These are phyloP conservation scores for Phyllosticta paracitricarpa DNA, from an alignment of 2,329 filamentous ascomycete species.

Conservation along the genomic window DNA sequence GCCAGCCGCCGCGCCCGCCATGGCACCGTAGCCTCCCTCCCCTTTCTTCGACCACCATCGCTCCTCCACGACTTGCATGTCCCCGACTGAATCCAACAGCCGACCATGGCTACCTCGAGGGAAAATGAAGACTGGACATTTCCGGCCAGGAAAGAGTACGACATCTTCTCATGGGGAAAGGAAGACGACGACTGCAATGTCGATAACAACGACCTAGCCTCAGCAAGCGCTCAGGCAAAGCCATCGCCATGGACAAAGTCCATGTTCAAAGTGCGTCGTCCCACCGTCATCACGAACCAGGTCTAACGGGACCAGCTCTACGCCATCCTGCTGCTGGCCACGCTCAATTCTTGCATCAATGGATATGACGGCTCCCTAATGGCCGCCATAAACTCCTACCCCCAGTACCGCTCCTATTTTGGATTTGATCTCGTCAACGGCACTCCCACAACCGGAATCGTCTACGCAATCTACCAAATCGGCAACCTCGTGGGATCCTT, in stretches of 20 bases:
- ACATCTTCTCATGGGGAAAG: background rate
- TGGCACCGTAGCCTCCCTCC: background rate
- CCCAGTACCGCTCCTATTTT: conserved; percentile 36
- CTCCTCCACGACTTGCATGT: background rate
- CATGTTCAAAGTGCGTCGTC: conserved; percentile 32
- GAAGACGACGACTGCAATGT: background rate
- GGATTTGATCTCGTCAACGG: conserved; percentile 28
- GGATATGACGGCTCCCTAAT: conserved; percentile 42
- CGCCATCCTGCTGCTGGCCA: conserved; percentile 31
- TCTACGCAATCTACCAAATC: conserved; percentile 41
- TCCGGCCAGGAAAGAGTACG: background rate
- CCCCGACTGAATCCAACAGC: background rate
- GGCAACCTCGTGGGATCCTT: conserved; percentile 37
- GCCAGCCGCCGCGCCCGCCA: background rate
- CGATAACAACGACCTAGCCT: conserved; percentile 32
- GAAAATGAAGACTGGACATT: background rate
- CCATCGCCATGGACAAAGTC: conserved; percentile 30
- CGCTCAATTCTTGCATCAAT: conserved; percentile 37
- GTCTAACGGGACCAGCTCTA: conserved; percentile 26
- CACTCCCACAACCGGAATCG: conserved; percentile 34
- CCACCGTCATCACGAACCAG: background rate
- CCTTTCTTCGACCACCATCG: background rate
- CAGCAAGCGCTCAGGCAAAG: conserved; percentile 36
- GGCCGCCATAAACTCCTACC: conserved; percentile 39
- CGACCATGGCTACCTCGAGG: background rate